Conservation (phyloP, 805 yeast genomes). For the Lipomyces mesembrius region DNA sequence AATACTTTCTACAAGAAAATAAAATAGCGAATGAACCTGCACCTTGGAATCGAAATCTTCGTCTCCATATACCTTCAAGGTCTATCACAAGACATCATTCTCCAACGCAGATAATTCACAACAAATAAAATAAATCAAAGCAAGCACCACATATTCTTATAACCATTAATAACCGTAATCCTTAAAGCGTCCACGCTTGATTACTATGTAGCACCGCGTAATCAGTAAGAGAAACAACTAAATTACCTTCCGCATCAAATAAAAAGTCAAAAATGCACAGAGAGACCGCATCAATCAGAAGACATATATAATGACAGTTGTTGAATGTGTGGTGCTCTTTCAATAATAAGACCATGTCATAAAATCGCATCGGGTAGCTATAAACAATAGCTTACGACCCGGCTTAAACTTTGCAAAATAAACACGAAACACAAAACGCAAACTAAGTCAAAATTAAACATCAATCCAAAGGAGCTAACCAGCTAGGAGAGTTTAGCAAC, state of each 20-base stretch:
- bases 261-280: neutral
- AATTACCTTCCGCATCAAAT: neutral
- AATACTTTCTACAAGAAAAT: neutral
- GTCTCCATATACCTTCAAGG: neutral
- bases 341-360: neutral
- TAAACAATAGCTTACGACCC: neutral
- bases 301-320: neutral
- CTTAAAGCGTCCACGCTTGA: neutral
- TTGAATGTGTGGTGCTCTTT: neutral
- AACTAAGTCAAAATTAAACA: constrained; percentile 9
- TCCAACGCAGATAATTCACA: neutral
- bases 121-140: neutral
- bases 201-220: neutral
- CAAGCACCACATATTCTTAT: neutral
- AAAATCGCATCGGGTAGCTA: neutral
- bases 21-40: constrained; percentile 1
- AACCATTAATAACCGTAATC: neutral
- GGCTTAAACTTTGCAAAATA: neutral
- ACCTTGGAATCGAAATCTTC: neutral
- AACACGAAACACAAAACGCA: neutral
- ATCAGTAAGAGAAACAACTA: neutral
- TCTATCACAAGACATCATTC: neutral
- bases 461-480: neutral
- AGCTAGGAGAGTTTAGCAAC: neutral
- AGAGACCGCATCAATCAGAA: neutral